Conservation (phyloP, 2,329 filamentous ascomycete species). For the Cordyceps pruinosa region DNA sequence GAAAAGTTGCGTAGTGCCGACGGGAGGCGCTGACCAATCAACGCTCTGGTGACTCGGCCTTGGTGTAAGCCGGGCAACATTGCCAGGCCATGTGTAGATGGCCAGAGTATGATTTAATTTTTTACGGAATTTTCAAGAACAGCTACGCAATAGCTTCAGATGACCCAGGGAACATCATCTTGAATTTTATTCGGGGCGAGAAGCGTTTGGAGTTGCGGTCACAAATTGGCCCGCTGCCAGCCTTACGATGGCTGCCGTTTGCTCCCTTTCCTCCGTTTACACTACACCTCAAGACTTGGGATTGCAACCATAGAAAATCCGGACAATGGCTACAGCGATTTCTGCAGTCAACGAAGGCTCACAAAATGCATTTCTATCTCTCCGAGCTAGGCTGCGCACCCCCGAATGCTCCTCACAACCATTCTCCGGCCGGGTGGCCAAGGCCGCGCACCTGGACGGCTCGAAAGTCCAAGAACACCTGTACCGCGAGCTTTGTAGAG, state of each 20-base stretch:
- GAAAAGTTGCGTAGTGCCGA: constrained; percentile 12
- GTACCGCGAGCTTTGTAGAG: not conserved
- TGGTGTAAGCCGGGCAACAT: constrained; percentile 1
- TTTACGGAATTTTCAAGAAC: too few species aligned
- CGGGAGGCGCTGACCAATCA: constrained; percentile 14
- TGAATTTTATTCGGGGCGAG: too few species aligned
- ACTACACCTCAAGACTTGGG: not conserved
- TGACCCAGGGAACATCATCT: too few species aligned
- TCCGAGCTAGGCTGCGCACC: constrained; percentile 5
- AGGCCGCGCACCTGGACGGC: not conserved
- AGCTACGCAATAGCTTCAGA: too few species aligned
- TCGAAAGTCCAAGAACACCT: not conserved
- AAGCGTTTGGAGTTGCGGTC: too few species aligned
- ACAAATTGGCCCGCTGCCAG: too few species aligned
- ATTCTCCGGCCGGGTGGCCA: not conserved
- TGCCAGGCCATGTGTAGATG: too few species aligned
- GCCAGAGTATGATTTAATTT: not conserved
- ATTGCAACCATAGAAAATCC: not conserved
- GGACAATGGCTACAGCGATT: not conserved
- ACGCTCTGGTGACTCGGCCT: not conserved
- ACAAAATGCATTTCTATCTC: not conserved
- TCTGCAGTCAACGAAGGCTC: not conserved
- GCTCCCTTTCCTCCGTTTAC: not conserved
- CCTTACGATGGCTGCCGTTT: too few species aligned
- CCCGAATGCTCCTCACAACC: constrained; percentile 4